Evolutionary conservation across 495 filamentous ascomycete genomes (phyloP), one percentile per base, ranked within the genome.

Genomic region (Penicillium verhagenii): DNA sequence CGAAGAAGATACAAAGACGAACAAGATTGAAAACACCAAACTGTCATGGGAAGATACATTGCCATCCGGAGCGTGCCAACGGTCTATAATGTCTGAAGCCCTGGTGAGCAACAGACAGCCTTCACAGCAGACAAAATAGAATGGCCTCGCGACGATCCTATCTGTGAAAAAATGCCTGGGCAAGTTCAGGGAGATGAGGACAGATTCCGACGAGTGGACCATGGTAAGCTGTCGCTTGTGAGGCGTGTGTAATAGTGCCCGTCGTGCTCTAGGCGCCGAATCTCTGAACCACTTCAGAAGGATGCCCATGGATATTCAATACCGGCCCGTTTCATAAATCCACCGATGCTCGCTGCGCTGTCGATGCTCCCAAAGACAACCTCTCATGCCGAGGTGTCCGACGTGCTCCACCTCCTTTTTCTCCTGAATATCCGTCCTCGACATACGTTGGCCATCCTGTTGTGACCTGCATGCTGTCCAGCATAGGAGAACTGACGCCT

Each of bases 161-260:
- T 46, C 39, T 47, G 20, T 59, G 39, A 60, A 60, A 52, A 55
- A 1, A 58, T 50, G 46, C 63, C 61, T 72, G 67, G 69, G 59
- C 58, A 61, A 57, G 33, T 54, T 56, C 54, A 60, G 50, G 56
- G 57, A 68, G 43, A 63, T 35, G 57, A 56, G 42, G 38, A 57
- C 55, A 69, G 74, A 70, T 78, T 79, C 78, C 60, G 77, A 69
- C 79, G 77, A 82, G 78, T 78, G 77, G 66, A 74, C 72, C 58
- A 61, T 55, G 53, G 52, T 54, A 37, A 60, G 55, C 68, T 54
- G 53, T 35, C 24, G 53, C 50, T 14, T 43, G 50, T 57, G 47
- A 65, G 68, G 65, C 58, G 73, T 72, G 63, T 63, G 75, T 67
- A 69, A 71, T 59, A 68, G 75, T 58, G 62, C 29, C 59, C 50